phyloP scores from a whole-genome alignment of 2,329 filamentous ascomycete genomes.

The Talaromyces islandicus region DNA sequence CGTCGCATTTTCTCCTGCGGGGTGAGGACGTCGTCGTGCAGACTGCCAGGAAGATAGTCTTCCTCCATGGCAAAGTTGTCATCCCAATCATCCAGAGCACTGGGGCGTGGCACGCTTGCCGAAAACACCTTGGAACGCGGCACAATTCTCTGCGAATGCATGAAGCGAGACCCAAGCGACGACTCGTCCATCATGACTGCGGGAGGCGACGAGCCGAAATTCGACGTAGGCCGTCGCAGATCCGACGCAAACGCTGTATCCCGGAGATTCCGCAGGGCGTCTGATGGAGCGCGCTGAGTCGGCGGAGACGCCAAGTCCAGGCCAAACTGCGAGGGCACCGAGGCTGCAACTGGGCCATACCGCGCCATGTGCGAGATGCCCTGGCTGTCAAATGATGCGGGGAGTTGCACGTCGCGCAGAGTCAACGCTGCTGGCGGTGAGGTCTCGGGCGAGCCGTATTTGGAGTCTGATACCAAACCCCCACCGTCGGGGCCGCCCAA shows the following conservation, averaged over 20 bases:
- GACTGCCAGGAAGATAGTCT: slow-evolving; percentile 71
- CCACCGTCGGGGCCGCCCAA: slow-evolving; percentile 40
- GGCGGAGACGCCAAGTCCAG: slow-evolving; percentile 57
- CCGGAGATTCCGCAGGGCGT: slow-evolving; percentile 54
- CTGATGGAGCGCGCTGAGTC: slow-evolving; percentile 64
- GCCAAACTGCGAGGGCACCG: slow-evolving; percentile 85
- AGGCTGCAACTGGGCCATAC: slow-evolving; percentile 85
- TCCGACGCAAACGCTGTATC: slow-evolving; percentile 66
- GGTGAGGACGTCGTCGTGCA: slow-evolving; percentile 59
- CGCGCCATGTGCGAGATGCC: slow-evolving; percentile 87
- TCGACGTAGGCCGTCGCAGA: slow-evolving; percentile 53
- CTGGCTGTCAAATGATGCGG: slow-evolving; percentile 93
- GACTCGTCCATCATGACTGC: slow-evolving; percentile 55
- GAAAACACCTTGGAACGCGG: slow-evolving; percentile 51
- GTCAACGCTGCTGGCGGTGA: slow-evolving; percentile 67
- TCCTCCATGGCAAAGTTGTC: slow-evolving; percentile 74
- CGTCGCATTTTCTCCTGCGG: slow-evolving; percentile 57
- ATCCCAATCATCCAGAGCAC: slow-evolving; percentile 53
- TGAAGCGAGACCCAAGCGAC: slow-evolving; percentile 53
- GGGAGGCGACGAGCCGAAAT: slow-evolving; percentile 53
- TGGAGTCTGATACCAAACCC: slow-evolving; percentile 54
- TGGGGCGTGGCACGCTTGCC: slow-evolving; percentile 52
- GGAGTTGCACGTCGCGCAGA: slow-evolving; percentile 86
- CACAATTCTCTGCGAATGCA: slow-evolving; percentile 62
- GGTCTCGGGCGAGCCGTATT: slow-evolving; percentile 79